Evolutionary conservation across 805 yeast species (phyloP), one percentile per base, ranked within the genome.

Genomic region (Metschnikowia picachoensis): DNA sequence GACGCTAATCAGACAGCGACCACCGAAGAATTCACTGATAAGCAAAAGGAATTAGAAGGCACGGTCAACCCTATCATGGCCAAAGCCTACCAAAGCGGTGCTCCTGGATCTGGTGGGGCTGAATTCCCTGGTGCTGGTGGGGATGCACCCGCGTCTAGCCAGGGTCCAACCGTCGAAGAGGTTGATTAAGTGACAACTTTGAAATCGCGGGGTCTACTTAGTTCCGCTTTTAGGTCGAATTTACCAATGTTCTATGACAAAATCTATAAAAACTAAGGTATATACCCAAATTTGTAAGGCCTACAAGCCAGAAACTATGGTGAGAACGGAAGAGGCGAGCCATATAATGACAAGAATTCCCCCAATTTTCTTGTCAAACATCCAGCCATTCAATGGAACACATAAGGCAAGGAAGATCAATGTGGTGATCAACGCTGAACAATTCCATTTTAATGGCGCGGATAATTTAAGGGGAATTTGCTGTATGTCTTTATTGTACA

Each of bases 61-160:
- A 53, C 66, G 49, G 74, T 73, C 46, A 69, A 70, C 51, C 74
- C 74, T 43, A 66, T 71, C 35, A 64, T 70, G 44, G 47, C 66
- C 14, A 55, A 59, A 36, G 72, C 70, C 29, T 70, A 70, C 53
- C 60, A 60, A 33, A 58, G 60, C 25, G 61, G 56, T 3, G 60
- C 59, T 37, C 59, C 62, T 31, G 65, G 59, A 5, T 61, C 59
- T 15, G 59, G 58, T 37, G 60, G 57, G 27, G 60, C 60, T 35
- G 61, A 59, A 9, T 53, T 41, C 62, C 71, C 71, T 13, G 48
- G 48, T 8, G 68, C 61, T 49, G 66, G 58, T 9, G 47, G 36
- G 7, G 37, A 33, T 37, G 35, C 41, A 12, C 16, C 44, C n/a
- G 29, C 37, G n/a, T 34, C 41, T 8, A 16, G 37, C 30, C 43